Conservation (phyloP, 1,139 yeast genomes). For the Geotrichum carabidarum region DNA sequence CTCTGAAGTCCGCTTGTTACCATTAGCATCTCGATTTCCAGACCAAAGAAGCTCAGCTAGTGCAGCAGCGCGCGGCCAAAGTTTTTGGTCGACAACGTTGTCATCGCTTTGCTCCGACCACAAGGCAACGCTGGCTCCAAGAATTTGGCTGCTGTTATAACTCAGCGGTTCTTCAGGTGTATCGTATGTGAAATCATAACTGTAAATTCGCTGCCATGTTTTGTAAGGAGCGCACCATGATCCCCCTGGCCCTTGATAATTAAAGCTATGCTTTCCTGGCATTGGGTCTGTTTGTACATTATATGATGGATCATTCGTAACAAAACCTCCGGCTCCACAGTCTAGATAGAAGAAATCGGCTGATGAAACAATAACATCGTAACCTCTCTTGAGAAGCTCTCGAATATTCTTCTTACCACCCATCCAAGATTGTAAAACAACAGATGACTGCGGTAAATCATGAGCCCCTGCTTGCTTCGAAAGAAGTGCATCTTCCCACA, state of each 20-base stretch:
- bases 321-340: slow-evolving; percentile 47
- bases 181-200: slow-evolving; percentile 43
- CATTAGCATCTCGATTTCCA: slow-evolving; percentile 39
- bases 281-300: slow-evolving; percentile 31
- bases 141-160: slow-evolving; percentile 31
- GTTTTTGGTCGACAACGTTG: slow-evolving; percentile 39
- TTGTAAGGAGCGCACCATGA: slow-evolving; percentile 52
- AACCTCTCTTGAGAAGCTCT: slow-evolving; percentile 39
- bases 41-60: slow-evolving; percentile 48
- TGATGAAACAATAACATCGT: slow-evolving; percentile 45
- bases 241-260: slow-evolving; percentile 40
- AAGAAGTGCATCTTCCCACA: slow-evolving; percentile 50
- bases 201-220: slow-evolving; percentile 48
- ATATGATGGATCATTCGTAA: slow-evolving; percentile 42
- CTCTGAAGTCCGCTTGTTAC: slow-evolving; percentile 35
- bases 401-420: slow-evolving; percentile 35
- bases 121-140: slow-evolving; percentile 46
- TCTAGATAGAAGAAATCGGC: slow-evolving; percentile 43
- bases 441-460: slow-evolving; percentile 14
- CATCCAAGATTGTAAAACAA: slow-evolving; percentile 45
- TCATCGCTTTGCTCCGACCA: slow-evolving; percentile 48
- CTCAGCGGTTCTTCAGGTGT: slow-evolving; percentile 12
- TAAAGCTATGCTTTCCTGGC: slow-evolving; percentile 34
- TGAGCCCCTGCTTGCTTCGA: slow-evolving; percentile 26
- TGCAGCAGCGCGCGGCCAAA: slow-evolving; percentile 50